These are phyloP conservation scores for Nasturtium officinale DNA, from an alignment of 345 rosid species.

Conservation along the genomic window DNA sequence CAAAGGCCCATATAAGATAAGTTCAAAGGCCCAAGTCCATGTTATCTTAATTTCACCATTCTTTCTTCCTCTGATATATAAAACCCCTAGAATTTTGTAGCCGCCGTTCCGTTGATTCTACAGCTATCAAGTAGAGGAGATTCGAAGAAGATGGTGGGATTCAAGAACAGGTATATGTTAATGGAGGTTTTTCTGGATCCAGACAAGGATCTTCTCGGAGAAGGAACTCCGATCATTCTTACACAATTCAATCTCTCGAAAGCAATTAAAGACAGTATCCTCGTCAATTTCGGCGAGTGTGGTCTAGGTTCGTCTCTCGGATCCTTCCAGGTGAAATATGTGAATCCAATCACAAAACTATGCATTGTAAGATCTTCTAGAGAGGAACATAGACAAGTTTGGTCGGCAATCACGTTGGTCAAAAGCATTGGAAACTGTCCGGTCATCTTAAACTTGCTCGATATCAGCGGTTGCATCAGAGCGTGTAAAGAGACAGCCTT, in stretches of 20 bases:
- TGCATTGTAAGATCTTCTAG: constrained; percentile 71
- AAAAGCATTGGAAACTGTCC: constrained; percentile 65
- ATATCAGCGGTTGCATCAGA: constrained; percentile 66
- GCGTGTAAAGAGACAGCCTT: constrained; percentile 69
- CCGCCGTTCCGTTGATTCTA: constrained; percentile 20
- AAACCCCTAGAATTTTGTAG: background rate
- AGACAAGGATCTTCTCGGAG: constrained; percentile 51
- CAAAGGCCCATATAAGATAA: background rate
- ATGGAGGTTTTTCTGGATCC: constrained; percentile 79
- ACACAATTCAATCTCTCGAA: constrained; percentile 63
- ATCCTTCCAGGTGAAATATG: constrained; percentile 73
- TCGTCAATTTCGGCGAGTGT: constrained; percentile 74
- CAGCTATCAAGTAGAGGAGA: background rate
- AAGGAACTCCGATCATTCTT: constrained; percentile 60
- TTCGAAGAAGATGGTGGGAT: constrained; percentile 59
- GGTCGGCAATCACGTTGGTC: constrained; percentile 78
- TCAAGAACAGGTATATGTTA: constrained; percentile 76
- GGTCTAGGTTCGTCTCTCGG: constrained; percentile 72
- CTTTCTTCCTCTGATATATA: background rate
- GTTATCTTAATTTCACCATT: background rate
- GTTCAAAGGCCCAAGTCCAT: background rate
- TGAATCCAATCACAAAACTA: constrained; percentile 72
- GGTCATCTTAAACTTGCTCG: constrained; percentile 66
- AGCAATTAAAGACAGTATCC: constrained; percentile 70
- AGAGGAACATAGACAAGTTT: constrained; percentile 70